Evolutionary conservation across 768 basidiomycete genomes (phyloP), one percentile per base, ranked within the genome.

Genomic region (Hygrophorus pudorinus): DNA sequence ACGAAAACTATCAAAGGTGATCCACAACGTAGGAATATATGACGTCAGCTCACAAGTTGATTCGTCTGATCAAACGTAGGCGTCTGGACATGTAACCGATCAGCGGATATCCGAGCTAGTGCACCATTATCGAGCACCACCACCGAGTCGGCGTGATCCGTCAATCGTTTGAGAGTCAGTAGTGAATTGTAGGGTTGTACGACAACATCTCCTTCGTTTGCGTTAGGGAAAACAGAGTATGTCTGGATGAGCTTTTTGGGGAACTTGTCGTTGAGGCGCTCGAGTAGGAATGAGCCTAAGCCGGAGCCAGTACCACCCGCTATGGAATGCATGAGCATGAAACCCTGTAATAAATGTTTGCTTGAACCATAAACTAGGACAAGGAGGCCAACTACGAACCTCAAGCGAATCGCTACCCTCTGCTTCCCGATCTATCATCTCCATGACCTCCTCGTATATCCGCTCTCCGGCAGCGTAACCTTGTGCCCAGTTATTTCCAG

Each of bases 171-270:
- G 41, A 97, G 73, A 2, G 96, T 90, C 13, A 98, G 71, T 40
- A 99, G 62, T 1, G 90, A 90, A 61, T 99, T 99, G 65, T 99
- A 99, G 4, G 96, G 96, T 57, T 98, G 96, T 5, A 99, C 96
- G 42, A 99, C 93, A 45, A 99, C 93, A 53, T 98, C 96, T 29
- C 87, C 82, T 53, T 94, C 92, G 51, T 86, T 79, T 9, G 84
- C 79, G 53, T 94, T 91, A 2, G 96, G 96, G 53, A 99, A 99
- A 45, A 99, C 94, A 35, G 93, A 97, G 63, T 99, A 98, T 4
- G 96, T 99, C 59, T 99, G 96, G 36, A 98, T 93, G 46, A 98
- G 77, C 63, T 99, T 99, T 70, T 99, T 99, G 0, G 96, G 96
- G 59, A 97, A 99, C 57, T 85, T 87, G 66, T 99, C 96, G 64